Conservation (phyloP, 2,329 filamentous ascomycete genomes). For the Colletotrichum sp. region DNA sequence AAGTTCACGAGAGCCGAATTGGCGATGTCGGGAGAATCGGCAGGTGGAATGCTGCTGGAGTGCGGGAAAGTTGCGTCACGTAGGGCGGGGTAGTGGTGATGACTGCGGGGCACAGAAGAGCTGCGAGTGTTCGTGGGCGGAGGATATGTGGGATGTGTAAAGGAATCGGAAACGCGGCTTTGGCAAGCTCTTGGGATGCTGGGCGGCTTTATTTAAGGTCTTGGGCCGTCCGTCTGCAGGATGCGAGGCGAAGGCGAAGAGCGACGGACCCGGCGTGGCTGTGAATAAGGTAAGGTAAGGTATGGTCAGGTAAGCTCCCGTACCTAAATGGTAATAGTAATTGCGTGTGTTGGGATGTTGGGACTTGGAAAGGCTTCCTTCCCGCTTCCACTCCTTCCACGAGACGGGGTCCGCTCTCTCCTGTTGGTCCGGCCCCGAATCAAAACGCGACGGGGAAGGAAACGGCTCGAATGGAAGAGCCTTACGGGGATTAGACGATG, state of each 20-base stretch:
- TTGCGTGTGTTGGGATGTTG: neutral
- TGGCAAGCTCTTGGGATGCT: neutral
- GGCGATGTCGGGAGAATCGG: neutral
- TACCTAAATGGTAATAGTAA: neutral
- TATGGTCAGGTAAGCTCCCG: neutral
- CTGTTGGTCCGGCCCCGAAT: neutral
- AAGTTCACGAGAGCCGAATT: neutral
- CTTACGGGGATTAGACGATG: neutral
- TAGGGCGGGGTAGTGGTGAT: neutral
- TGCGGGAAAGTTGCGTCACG: constrained; percentile 3
- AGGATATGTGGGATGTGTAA: neutral
- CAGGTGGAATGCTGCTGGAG: neutral
- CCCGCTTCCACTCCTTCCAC: neutral
- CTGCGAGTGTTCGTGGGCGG: neutral
- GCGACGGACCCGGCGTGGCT: neutral
- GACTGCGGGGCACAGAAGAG: neutral
- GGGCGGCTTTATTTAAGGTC: neutral
- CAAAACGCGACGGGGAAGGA: neutral
- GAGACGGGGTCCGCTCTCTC: neutral
- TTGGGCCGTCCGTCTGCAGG: neutral
- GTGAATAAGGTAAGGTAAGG: neutral
- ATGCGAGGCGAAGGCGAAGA: neutral
- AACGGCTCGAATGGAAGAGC: neutral
- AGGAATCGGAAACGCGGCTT: neutral
- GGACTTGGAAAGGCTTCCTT: neutral